These are phyloP conservation scores for Apiospora marii DNA, from an alignment of 2,329 filamentous ascomycete species.

Conservation along the genomic window DNA sequence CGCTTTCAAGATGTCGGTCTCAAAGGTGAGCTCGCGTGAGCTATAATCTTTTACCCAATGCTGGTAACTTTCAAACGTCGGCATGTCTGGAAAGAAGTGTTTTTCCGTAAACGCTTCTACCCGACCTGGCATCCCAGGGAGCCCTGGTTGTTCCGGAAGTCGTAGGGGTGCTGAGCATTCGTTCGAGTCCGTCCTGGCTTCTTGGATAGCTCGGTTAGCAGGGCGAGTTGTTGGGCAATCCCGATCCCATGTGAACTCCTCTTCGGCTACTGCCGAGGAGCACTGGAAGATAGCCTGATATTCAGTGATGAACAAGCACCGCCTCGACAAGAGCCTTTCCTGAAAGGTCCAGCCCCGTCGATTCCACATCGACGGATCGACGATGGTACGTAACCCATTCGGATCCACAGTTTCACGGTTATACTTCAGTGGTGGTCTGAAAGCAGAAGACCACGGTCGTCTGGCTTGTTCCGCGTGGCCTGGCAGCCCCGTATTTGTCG, in stretches of 20 bases:
- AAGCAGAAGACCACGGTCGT: not conserved
- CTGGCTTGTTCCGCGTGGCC: not conserved
- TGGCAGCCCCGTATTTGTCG: not conserved
- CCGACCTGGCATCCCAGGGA: not conserved
- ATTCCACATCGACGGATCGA: conserved; percentile 15
- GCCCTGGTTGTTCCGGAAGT: not conserved
- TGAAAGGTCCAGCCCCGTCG: conserved; percentile 30
- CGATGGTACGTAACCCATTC: not conserved
- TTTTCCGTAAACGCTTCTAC: not conserved
- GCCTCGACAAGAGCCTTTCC: conserved; percentile 28
- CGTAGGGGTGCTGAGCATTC: no score
- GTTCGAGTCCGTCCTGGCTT: no score
- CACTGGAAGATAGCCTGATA: conserved; percentile 40
- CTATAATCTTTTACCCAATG: not conserved
- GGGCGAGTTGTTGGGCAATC: no score
- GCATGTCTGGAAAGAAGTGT: not conserved
- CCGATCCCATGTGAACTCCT: not conserved
- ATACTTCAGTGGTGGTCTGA: not conserved
- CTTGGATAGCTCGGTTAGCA: no score
- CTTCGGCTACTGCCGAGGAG: not conserved
- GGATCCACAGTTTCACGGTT: not conserved
- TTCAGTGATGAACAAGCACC: conserved; percentile 38
- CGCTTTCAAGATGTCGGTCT: not conserved
- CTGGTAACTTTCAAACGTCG: not conserved
- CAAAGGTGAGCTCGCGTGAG: not conserved